Conservation (phyloP, 2,329 filamentous ascomycete species). For the Xylaria hypoxylon region DNA sequence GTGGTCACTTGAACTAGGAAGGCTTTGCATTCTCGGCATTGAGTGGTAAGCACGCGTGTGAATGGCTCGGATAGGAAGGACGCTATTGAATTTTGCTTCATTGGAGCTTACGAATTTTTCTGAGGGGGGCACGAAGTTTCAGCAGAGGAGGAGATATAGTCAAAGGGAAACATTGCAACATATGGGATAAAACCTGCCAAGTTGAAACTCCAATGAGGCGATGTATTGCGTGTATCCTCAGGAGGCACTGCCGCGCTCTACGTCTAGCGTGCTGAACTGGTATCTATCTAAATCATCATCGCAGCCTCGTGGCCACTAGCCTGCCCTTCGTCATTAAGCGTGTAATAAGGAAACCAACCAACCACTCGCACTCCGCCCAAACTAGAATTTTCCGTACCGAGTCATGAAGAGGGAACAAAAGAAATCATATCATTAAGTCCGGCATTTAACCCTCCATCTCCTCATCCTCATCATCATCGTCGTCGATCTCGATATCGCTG, state of each 20-base stretch:
- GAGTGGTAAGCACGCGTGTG: slow-evolving; percentile 51
- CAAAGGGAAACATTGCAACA: neutral
- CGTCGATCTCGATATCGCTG: slow-evolving; percentile 45
- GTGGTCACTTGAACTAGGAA: slow-evolving; percentile 57
- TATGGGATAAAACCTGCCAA: neutral
- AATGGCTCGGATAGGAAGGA: neutral
- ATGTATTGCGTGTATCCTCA: slow-evolving; percentile 30
- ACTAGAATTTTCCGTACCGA: slow-evolving; percentile 33
- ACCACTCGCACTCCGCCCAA: slow-evolving; percentile 15
- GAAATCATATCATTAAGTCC: slow-evolving; percentile 29
- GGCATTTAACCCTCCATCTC: slow-evolving; percentile 45
- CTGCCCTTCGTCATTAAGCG: slow-evolving; percentile 36
- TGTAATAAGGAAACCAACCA: slow-evolving; percentile 19
- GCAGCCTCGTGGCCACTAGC: slow-evolving; percentile 31
- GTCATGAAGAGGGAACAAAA: slow-evolving; percentile 32
- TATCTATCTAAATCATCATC: slow-evolving; percentile 43
- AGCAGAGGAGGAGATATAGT: neutral
- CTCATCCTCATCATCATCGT: slow-evolving; percentile 47
- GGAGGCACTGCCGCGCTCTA: slow-evolving; percentile 15
- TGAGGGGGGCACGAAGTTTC: neutral
- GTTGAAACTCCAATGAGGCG: slow-evolving; percentile 12
- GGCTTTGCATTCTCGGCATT: slow-evolving; percentile 57
- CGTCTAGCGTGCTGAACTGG: slow-evolving; percentile 38
- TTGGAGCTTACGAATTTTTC: too few species aligned
- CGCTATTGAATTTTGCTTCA: slow-evolving; percentile 9